Conservation (phyloP, 73 alveolate genomes). For the Blepharisma japonicum region DNA sequence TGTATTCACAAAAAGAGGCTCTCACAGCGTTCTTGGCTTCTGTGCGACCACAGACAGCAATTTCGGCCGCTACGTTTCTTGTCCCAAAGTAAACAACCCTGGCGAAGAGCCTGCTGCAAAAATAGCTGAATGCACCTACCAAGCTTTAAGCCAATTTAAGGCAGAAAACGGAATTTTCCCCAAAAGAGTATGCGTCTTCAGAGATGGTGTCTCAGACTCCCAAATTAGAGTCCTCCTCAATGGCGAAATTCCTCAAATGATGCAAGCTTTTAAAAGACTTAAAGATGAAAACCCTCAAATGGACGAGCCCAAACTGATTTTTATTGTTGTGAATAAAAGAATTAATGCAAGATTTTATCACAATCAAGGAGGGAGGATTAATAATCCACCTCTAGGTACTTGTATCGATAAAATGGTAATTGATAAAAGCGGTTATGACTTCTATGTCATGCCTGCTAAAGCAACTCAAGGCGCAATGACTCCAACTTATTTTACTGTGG, state of each 20-base stretch:
- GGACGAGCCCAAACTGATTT: conserved; percentile 44
- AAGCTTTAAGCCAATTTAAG: conserved; percentile 51
- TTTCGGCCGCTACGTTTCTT: conserved; percentile 54
- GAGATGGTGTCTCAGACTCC: conserved; percentile 82
- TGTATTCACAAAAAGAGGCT: conserved; percentile 59
- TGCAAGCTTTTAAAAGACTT: conserved; percentile 42
- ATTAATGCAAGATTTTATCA: conserved; percentile 65
- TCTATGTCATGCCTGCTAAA: conserved; percentile 86
- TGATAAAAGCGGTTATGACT: conserved; percentile 81
- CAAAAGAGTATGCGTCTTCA: conserved; percentile 49
- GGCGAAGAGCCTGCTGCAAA: conserved; percentile 50
- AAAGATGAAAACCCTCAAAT: conserved; percentile 8
- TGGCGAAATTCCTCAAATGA: conserved; percentile 58
- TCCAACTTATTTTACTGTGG: conserved; percentile 91
- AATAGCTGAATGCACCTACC: conserved; percentile 40
- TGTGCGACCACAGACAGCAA: conserved; percentile 59
- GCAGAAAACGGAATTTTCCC: conserved; percentile 58
- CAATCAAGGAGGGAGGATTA: conserved; percentile 34
- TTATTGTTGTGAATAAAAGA: conserved; percentile 53
- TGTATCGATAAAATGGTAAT: conserved; percentile 78
- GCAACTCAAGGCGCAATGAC: conserved; percentile 92
- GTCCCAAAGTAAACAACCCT: conserved; percentile 50
- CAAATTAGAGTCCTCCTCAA: conserved; percentile 47
- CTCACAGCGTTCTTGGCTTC: conserved; percentile 55
- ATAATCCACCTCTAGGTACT: conserved; percentile 89